Evolutionary conservation across 2,329 filamentous ascomycete genomes (phyloP).

Genomic region (Neoarthrinium moseri): DNA sequence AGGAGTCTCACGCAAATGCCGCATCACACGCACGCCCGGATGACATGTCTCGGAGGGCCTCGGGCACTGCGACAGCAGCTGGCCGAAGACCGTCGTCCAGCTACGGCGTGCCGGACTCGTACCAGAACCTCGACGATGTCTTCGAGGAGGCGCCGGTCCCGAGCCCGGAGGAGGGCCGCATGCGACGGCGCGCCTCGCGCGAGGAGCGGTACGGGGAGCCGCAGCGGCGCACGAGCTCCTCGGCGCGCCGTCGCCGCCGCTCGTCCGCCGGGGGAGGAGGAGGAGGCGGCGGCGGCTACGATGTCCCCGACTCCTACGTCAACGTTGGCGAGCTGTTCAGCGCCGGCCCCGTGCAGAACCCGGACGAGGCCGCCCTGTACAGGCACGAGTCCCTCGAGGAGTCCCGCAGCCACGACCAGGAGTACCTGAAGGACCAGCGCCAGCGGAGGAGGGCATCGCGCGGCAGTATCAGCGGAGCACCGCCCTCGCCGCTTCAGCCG

Average conservation of each 20-base stretch:
- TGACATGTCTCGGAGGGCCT: background rate
- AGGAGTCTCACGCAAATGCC: too few relatives aligned
- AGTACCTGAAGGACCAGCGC: slow-evolving; percentile 15
- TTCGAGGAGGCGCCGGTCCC: slow-evolving; percentile 14
- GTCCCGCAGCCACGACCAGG: slow-evolving; percentile 25
- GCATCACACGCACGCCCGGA: too few relatives aligned
- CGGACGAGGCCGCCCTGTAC: slow-evolving; percentile 33
- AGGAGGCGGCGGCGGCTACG: slow-evolving; percentile 31
- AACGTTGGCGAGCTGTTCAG: slow-evolving; percentile 42
- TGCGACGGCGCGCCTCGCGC: background rate
- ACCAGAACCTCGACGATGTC: slow-evolving; percentile 20
- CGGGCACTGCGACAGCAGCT: background rate
- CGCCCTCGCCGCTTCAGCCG: too few relatives aligned
- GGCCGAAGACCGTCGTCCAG: slow-evolving; percentile 10
- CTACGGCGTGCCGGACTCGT: slow-evolving; percentile 24
- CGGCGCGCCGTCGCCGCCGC: slow-evolving; percentile 10
- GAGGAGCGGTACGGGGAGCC: slow-evolving; percentile 5
- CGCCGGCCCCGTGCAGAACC: slow-evolving; percentile 44
- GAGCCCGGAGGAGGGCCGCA: slow-evolving; percentile 8
- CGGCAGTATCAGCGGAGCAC: slow-evolving; percentile 7
- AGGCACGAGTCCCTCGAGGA: slow-evolving; percentile 39
- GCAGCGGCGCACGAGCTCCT: background rate
- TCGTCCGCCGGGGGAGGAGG: slow-evolving; percentile 16
- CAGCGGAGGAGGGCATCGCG: slow-evolving; percentile 1
- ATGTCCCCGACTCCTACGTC: slow-evolving; percentile 36